phyloP scores from a whole-genome alignment of 2,329 filamentous ascomycete species.

The Scedosporium dehoogii region DNA sequence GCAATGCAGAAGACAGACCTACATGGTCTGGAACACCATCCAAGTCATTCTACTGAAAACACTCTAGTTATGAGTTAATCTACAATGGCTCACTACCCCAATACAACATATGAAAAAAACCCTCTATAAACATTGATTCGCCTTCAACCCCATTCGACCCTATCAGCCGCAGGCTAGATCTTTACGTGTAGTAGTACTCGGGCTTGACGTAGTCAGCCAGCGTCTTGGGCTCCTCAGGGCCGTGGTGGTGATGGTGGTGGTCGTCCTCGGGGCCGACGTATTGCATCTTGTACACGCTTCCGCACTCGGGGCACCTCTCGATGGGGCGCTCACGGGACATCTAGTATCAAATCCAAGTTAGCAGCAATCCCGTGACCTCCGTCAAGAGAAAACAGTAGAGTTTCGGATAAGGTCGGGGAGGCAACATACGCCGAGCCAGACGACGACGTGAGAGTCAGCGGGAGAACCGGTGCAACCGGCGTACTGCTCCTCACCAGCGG shows the following conservation, averaged over 20 bases:
- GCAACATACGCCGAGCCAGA: slow-evolving; percentile 75
- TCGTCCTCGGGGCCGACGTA: slow-evolving; percentile 81
- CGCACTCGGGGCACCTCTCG: slow-evolving; percentile 95
- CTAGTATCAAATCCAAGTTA: slow-evolving; percentile 29
- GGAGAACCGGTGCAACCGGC: slow-evolving; percentile 91
- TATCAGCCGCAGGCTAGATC: neutral
- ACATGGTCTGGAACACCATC: neutral
- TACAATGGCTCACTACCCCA: slow-evolving; percentile 1
- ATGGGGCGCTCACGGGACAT: slow-evolving; percentile 81
- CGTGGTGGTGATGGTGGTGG: slow-evolving; percentile 45
- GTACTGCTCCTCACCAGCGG: slow-evolving; percentile 92
- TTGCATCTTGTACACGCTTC: slow-evolving; percentile 95
- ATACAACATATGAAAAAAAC: neutral
- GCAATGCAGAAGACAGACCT: slow-evolving; percentile 12
- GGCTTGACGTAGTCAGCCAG: slow-evolving; percentile 94
- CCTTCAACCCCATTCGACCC: neutral
- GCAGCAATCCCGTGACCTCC: neutral
- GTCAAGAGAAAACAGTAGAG: neutral
- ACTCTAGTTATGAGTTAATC: slow-evolving; percentile 1
- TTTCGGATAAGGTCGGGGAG: neutral
- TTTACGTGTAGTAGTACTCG: slow-evolving; percentile 68
- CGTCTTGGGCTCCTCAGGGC: slow-evolving; percentile 81
- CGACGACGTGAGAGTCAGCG: slow-evolving; percentile 80
- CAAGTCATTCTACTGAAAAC: neutral
- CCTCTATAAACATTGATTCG: slow-evolving; percentile 1